Conservation (phyloP, 208 protist species). For the Acanthamoeba culbertsoni region DNA sequence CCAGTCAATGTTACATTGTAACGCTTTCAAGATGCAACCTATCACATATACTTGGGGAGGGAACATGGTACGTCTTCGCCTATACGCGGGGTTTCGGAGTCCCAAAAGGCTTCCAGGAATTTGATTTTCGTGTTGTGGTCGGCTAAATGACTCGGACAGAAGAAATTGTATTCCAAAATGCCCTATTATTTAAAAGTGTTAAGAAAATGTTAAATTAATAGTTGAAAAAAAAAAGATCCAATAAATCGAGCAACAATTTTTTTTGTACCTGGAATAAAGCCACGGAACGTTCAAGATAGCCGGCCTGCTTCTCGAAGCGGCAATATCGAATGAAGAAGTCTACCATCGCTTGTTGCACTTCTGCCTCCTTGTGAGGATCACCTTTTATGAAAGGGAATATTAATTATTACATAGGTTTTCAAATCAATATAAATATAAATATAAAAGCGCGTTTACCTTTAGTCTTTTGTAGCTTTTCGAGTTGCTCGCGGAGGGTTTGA, state of each 20-base stretch:
- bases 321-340: not conserved
- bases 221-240: no score
- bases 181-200: no score
- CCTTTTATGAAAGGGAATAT: not conserved
- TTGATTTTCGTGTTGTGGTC: conserved; percentile 10
- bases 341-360: not conserved
- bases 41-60: not conserved
- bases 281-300: not conserved
- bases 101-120: conserved; percentile 36
- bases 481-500: not conserved
- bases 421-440: not conserved
- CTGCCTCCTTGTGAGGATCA: not conserved
- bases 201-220: no score
- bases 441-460: no score
- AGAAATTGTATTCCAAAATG: conserved; percentile 32
- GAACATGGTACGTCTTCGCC: not conserved
- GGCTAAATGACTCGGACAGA: not conserved
- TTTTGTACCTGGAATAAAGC: not conserved
- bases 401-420: not conserved
- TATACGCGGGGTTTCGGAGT: not conserved
- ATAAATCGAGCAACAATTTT: no score
- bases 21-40: not conserved
- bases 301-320: conserved; percentile 10
- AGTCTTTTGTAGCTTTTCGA: not conserved
- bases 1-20: not conserved